Base-by-base conservation (phyloP, 768 basidiomycete genomes). In the Tulasnella sp. region DNA sequence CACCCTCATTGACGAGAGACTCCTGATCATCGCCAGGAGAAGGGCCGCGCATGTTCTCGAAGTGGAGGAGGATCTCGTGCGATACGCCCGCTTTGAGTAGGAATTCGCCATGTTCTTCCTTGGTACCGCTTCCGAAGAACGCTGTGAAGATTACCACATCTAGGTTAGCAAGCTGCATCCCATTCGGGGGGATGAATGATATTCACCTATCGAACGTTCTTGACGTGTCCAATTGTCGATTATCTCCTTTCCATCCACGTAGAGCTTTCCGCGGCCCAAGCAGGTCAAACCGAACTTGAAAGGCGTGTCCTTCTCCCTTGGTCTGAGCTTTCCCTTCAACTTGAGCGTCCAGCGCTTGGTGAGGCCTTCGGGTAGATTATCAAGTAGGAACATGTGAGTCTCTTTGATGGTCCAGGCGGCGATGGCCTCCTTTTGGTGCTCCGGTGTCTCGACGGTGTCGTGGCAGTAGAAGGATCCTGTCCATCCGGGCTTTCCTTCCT, bases 221-320 rank as follows among this genome's bases (percentile, higher is more conserved):
- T 67, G 87, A 24, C 81, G 76, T 9, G 83, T 85, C 81, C 86
- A 88, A 70, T 90, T 90, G 67, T 92, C 87, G 55, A 92, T 62
- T 41, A 70, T 60, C 45, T 70, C 56, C 61, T 71, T 59, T n/a
- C 70, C 72, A 59, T 74, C 67, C 29, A 88, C 69, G 72, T 76
- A 87, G 1, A 89, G 70, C 69, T 83, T 83, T 4, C 80, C 82
- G 41, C 63, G 56, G 17, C 71, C 72, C 26, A 68, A 69, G 32
- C 72, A 68, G 19, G 63, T 62, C 15, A 67, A 49, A 4, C 70
- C 71, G 60, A 74, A 73, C 58, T 71, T 68, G 62, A 69, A 75
- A 19, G 68, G 68, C 11, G 66, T 68, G 27, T 61, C 64, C 9
- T 64, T 62, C 26, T 69, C 67, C 32, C 53, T 41, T 30, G 82